Evolutionary conservation across 441 rosid species (phyloP).

Genomic region (Aquilaria agallochum): DNA sequence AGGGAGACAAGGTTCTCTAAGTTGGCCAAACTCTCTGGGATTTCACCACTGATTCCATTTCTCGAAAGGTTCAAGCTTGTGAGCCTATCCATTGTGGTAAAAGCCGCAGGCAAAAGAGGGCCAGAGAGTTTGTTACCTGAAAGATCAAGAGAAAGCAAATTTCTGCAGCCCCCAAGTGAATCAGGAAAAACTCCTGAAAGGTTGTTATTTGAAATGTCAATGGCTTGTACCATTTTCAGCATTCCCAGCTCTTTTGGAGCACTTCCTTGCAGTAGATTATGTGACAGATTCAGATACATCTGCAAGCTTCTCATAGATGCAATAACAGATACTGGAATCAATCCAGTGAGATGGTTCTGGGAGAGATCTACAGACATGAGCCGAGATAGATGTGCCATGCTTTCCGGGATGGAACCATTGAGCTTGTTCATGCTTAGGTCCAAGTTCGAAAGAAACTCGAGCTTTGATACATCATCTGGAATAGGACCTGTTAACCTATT

Average conservation of each 20-base stretch:
- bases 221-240: conserved; percentile 63
- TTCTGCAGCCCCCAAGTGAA: conserved; percentile 54
- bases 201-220: conserved; percentile 70
- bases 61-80: conserved; percentile 58
- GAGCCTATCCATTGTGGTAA: conserved; percentile 36
- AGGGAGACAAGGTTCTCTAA: conserved; percentile 47
- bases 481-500: conserved; percentile 63
- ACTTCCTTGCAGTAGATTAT: conserved; percentile 51
- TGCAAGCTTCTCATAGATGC: conserved; percentile 45
- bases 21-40: conserved; percentile 41
- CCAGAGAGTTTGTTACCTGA: conserved; percentile 68
- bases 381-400: conserved; percentile 37
- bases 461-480: conserved; percentile 46
- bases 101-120: conserved; percentile 38
- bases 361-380: conserved; percentile 66
- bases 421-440: conserved; percentile 56
- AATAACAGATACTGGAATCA: conserved; percentile 39
- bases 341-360: conserved; percentile 55
- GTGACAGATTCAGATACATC: conserved; percentile 59
- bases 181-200: conserved; percentile 67
- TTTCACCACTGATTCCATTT: conserved; percentile 49
- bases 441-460: conserved; percentile 49
- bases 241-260: conserved; percentile 68
- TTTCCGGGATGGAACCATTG: conserved; percentile 67
- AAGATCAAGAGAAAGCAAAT: conserved; percentile 62